Evolutionary conservation across 2,329 filamentous ascomycete genomes (phyloP).

Genomic region (Dichotomopilus funicola): DNA sequence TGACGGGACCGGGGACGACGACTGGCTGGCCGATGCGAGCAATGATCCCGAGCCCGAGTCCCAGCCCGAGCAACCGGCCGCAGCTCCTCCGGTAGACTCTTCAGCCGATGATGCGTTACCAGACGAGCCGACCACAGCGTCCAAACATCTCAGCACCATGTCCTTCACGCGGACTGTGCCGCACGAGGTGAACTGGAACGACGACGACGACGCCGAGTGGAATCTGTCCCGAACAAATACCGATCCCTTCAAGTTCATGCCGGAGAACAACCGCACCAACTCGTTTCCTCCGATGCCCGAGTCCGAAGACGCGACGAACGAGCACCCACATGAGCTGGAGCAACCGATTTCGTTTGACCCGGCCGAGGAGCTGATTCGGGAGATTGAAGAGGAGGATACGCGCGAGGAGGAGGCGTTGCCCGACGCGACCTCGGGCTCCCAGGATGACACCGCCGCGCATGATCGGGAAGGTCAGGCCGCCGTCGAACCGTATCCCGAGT

Average conservation of each 20-base stretch:
- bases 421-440: constrained; percentile 10
- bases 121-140: constrained; percentile 26
- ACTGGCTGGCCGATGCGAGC: constrained; percentile 19
- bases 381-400: constrained; percentile 44
- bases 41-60: constrained; percentile 8
- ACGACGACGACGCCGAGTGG: constrained; percentile 55
- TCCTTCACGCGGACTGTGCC: constrained; percentile 60
- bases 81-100: background rate
- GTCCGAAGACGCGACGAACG: constrained; percentile 25
- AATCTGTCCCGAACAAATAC: constrained; percentile 44
- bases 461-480: constrained; percentile 19
- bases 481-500: constrained; percentile 36
- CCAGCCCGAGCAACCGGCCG: background rate
- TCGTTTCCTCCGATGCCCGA: constrained; percentile 55
- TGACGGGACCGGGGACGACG: constrained; percentile 23
- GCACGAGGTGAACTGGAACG: constrained; percentile 53
- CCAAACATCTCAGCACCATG: constrained; percentile 53
- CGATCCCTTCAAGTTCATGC: constrained; percentile 56
- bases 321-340: constrained; percentile 25
- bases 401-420: constrained; percentile 35
- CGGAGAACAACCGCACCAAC: constrained; percentile 51
- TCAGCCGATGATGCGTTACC: constrained; percentile 3
- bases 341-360: constrained; percentile 43
- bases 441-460: constrained; percentile 15
- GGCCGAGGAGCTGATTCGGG: constrained; percentile 47